Percentiles rank a stretch among this genome's conserved stretches.
phyloP scores from a whole-genome alignment of 1,139 yeast genomes.

The Chernovozyma aurita region DNA sequence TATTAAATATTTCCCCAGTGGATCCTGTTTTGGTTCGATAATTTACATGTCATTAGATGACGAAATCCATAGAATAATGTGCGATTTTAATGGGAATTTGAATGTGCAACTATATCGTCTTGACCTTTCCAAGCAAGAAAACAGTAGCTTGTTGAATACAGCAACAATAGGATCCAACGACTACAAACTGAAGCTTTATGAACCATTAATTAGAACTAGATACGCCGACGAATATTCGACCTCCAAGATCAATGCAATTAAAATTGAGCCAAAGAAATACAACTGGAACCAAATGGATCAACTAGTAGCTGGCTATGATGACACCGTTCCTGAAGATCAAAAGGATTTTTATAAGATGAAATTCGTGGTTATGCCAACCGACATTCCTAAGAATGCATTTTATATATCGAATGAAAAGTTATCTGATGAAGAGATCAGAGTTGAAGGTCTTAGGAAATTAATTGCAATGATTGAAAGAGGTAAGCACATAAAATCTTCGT shows the following conservation, averaged over 20 bases:
- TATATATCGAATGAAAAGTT: conserved; percentile 54
- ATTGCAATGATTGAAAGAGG: conserved; percentile 65
- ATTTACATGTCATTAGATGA: conserved; percentile 74
- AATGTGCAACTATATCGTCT: conserved; percentile 70
- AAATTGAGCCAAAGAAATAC: conserved; percentile 48
- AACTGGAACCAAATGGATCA: conserved; percentile 96
- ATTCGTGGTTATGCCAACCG: conserved; percentile 78
- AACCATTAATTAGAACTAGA: conserved; percentile 68
- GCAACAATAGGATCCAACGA: conserved; percentile 18
- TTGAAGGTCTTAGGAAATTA: conserved; percentile 79
- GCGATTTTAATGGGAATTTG: conserved; percentile 64
- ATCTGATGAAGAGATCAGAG: conserved; percentile 75
- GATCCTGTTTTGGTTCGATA: conserved; percentile 47
- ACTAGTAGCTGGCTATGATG: conserved; percentile 83
- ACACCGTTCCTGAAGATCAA: conserved; percentile 53
- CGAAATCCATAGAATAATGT: conserved; percentile 78
- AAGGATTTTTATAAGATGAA: conserved; percentile 65
- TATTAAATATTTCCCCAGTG: conserved; percentile 38
- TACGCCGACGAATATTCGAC: conserved; percentile 67
- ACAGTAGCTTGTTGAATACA: conserved; percentile 9
- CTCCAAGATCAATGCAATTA: conserved; percentile 53
- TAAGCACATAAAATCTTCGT: conserved; percentile 13
- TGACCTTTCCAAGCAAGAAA: conserved; percentile 15
- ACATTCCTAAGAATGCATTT: conserved; percentile 55
- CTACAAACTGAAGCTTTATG: conserved; percentile 22